Evolutionary conservation across 208 protist species (phyloP).

Genomic region (Acanthamoeba rhysodes): DNA sequence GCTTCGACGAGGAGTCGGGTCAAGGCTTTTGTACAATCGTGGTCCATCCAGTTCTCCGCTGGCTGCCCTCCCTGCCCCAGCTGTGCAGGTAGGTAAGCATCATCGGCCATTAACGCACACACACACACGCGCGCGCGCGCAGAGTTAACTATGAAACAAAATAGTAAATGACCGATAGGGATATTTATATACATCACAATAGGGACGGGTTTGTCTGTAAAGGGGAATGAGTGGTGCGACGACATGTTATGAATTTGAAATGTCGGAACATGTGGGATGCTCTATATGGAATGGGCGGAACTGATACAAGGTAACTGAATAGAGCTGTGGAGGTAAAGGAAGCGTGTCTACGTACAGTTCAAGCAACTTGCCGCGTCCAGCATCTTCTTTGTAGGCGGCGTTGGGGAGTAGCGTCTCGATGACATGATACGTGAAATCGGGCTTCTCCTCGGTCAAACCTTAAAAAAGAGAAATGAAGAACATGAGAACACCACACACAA

Average conservation of each 20-base stretch:
- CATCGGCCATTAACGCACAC: not conserved
- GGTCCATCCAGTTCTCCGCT: slow-evolving; percentile 56
- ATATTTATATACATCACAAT: no score
- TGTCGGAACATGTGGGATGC: no score
- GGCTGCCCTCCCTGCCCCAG: slow-evolving; percentile 7
- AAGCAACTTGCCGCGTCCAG: slow-evolving; percentile 54
- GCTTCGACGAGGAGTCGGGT: not conserved
- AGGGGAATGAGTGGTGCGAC: no score
- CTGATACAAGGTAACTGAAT: not conserved
- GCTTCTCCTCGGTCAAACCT: slow-evolving; percentile 70
- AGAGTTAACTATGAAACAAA: not conserved
- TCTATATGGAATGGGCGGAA: not conserved
- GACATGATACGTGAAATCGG: slow-evolving; percentile 75
- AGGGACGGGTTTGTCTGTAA: no score
- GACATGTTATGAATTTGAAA: no score
- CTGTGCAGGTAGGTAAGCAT: not conserved
- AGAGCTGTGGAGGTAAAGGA: not conserved
- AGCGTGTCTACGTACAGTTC: slow-evolving; percentile 33
- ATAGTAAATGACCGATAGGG: no score
- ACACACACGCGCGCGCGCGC: not conserved
- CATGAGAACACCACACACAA: not conserved
- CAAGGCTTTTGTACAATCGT: slow-evolving; percentile 54
- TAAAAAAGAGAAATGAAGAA: not conserved
- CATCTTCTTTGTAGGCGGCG: slow-evolving; percentile 15
- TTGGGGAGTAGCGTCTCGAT: slow-evolving; percentile 80